Evolutionary conservation across 768 basidiomycete species (phyloP).

Genomic region (Lyophyllum atratum): DNA sequence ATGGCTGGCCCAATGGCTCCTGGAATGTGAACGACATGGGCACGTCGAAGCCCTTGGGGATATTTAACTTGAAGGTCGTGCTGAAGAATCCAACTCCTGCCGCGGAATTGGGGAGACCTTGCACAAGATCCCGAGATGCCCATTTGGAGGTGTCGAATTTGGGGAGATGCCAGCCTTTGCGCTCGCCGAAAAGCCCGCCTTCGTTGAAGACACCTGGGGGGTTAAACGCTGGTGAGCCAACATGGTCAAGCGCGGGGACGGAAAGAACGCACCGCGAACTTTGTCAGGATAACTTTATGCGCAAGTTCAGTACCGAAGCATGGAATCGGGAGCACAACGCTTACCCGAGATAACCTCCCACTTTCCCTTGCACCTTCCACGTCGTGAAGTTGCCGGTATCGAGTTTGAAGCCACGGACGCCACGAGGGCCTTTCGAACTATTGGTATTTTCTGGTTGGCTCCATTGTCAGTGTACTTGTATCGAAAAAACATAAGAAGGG

Average conservation of each 20-base stretch:
- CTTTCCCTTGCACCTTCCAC: constrained; percentile 78
- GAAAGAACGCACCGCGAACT: constrained; percentile 41
- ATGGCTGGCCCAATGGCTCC: constrained; percentile 58
- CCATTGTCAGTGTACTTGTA: background rate
- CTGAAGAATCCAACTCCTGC: constrained; percentile 85
- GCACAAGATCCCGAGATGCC: constrained; percentile 53
- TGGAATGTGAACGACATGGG: constrained; percentile 75
- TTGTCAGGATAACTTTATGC: constrained; percentile 71
- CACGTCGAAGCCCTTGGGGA: constrained; percentile 63
- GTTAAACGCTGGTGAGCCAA: background rate
- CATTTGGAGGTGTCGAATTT: constrained; percentile 67
- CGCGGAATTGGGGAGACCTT: constrained; percentile 54
- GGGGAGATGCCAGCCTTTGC: constrained; percentile 75
- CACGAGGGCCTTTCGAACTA: constrained; percentile 71
- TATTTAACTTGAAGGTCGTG: constrained; percentile 65
- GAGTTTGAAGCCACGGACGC: constrained; percentile 77
- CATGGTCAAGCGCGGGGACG: background rate
- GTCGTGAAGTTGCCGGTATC: constrained; percentile 56
- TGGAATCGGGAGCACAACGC: constrained; percentile 18
- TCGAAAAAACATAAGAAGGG: background rate
- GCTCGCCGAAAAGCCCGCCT: constrained; percentile 72
- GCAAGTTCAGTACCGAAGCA: background rate
- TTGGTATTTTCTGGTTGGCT: constrained; percentile 40
- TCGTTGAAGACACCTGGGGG: constrained; percentile 61
- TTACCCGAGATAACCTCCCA: constrained; percentile 69